These are phyloP conservation scores for Diaporthe eres DNA, from an alignment of 2,329 filamentous ascomycete genomes.

Conservation along the genomic window DNA sequence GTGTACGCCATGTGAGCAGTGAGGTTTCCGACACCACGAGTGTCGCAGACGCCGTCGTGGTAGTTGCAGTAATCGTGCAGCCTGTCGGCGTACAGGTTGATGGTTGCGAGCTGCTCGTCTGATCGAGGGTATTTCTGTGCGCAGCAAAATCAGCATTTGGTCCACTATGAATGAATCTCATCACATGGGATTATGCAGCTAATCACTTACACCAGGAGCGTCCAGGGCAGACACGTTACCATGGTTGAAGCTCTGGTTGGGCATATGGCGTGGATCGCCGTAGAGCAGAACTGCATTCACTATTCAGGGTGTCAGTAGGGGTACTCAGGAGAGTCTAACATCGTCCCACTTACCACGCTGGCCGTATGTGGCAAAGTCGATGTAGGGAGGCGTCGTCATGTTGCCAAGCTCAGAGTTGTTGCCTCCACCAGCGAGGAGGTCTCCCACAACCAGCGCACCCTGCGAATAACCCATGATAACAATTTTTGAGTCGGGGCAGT, in stretches of 20 bases:
- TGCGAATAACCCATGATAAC: conserved; percentile 16
- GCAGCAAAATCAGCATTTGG: background rate
- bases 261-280: conserved; percentile 30
- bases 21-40: background rate
- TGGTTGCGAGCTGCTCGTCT: background rate
- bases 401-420: conserved; percentile 26
- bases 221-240: conserved; percentile 9
- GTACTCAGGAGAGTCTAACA: accelerated
- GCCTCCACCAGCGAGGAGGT: conserved; percentile 23
- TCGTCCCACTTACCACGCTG: conserved; percentile 1
- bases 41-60: conserved; percentile 17
- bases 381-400: background rate
- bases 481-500: conserved; percentile 24
- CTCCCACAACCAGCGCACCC: conserved; percentile 20
- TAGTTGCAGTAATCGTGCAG: conserved; percentile 31
- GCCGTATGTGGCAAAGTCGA: background rate
- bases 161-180: background rate
- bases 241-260: conserved; percentile 15
- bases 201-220: conserved; percentile 23
- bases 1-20: conserved; percentile 18
- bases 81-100: conserved; percentile 1
- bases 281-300: conserved; percentile 25
- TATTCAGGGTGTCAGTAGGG: background rate
- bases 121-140: conserved; percentile 23
- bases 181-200: too few species aligned